A percentile compares a stretch with the other conserved stretches of the same genome.
phyloP scores from a whole-genome alignment of 768 basidiomycete genomes.

The Mycena galopus region DNA sequence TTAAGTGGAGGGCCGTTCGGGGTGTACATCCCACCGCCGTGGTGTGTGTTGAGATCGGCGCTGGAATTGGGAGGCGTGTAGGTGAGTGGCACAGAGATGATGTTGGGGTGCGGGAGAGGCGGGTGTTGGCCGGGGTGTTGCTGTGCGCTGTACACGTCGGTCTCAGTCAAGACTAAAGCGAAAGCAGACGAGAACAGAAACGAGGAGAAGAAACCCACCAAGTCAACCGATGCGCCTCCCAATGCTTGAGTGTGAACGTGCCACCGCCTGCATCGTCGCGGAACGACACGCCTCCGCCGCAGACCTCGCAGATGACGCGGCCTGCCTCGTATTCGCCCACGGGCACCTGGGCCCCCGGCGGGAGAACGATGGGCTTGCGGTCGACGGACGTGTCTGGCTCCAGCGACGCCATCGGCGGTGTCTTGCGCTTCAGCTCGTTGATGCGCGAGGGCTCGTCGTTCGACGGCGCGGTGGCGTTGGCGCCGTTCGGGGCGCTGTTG shows the following conservation, averaged over 20 bases:
- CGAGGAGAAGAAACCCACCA: constrained; percentile 59
- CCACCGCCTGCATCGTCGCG: constrained; percentile 72
- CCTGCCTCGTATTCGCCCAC: constrained; percentile 74
- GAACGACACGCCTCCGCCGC: constrained; percentile 73
- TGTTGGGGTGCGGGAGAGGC: background rate
- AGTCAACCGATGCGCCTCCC: constrained; percentile 73
- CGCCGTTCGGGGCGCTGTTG: background rate
- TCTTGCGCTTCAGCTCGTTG: constrained; percentile 32
- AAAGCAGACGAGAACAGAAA: too few relatives aligned
- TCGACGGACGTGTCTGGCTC: constrained; percentile 1
- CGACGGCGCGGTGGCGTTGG: background rate
- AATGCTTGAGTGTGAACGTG: constrained; percentile 72
- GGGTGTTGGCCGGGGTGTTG: background rate
- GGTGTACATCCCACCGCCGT: background rate
- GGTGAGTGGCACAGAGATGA: too few relatives aligned
- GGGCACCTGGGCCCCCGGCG: constrained; percentile 25
- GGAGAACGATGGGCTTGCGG: constrained; percentile 34
- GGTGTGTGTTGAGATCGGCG: background rate
- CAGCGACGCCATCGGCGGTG: constrained; percentile 6
- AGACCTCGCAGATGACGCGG: constrained; percentile 74
- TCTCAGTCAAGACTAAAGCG: background rate
- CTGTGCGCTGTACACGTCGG: background rate
- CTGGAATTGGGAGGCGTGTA: background rate
- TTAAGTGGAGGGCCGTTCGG: constrained; percentile 31
- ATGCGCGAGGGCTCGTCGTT: too few relatives aligned